phyloP scores from a whole-genome alignment of 179 eudicot genomes.

The Dionaea muscipula region DNA sequence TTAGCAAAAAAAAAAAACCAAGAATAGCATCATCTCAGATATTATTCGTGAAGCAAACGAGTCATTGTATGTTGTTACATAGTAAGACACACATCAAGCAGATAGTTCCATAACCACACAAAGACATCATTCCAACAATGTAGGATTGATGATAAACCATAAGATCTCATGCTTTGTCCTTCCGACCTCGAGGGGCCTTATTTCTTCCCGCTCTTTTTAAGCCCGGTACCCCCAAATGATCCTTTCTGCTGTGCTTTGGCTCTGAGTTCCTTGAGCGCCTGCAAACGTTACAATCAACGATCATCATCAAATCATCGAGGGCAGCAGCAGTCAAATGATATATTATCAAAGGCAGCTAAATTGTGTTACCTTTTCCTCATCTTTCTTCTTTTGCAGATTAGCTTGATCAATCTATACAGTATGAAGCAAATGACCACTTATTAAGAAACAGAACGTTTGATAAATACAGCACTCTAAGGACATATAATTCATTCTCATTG shows the following conservation, averaged over 20 bases:
- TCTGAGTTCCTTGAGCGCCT: constrained; percentile 82
- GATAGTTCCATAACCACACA: background rate
- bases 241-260: constrained; percentile 88
- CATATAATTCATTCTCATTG: too few species aligned
- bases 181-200: constrained; percentile 14
- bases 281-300: constrained; percentile 5
- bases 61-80: too few species aligned
- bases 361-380: constrained; percentile 62
- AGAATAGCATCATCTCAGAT: too few species aligned
- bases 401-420: constrained; percentile 56
- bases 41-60: too few species aligned
- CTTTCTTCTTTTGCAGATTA: constrained; percentile 80
- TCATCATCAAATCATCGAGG: background rate
- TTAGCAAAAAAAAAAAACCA: too few species aligned
- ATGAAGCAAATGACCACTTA: background rate
- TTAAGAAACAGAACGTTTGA: too few species aligned
- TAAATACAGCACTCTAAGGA: too few species aligned
- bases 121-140: too few species aligned
- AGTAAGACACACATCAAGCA: background rate
- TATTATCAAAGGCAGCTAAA: background rate
- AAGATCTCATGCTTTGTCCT: background rate
- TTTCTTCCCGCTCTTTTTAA: constrained; percentile 97
- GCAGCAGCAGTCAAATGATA: background rate
- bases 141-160: background rate
- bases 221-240: constrained; percentile 74